Evolutionary conservation across 202 grass and related monocot genomes (phyloP).

Genomic region (Cymbopogon flexuosus): DNA sequence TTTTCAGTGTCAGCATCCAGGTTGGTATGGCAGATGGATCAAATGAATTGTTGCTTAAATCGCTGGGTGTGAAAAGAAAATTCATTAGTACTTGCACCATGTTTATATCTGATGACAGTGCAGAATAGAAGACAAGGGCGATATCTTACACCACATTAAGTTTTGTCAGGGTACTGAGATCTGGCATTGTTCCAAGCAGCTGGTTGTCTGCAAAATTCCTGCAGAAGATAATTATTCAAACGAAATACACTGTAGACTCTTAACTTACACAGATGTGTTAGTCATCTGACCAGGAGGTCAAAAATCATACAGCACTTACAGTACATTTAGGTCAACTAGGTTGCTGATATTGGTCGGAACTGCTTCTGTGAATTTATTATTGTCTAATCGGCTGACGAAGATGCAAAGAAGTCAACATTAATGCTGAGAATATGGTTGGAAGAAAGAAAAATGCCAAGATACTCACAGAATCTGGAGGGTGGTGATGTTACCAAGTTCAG

Average conservation of each 20-base stretch:
- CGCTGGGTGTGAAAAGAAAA: conserved; percentile 35
- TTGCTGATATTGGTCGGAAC: conserved; percentile 53
- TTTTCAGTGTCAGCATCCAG: conserved; percentile 50
- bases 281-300: neutral
- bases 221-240: conserved; percentile 20
- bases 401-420: conserved; percentile 25
- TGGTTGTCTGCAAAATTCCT: conserved; percentile 75
- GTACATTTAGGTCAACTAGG: conserved; percentile 35
- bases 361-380: conserved; percentile 42
- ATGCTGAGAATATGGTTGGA: conserved; percentile 11
- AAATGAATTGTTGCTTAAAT: conserved; percentile 85
- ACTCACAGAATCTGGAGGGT: conserved; percentile 64
- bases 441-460: neutral
- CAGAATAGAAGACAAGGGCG: neutral
- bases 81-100: conserved; percentile 1
- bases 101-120: neutral
- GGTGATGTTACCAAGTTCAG: conserved; percentile 39
- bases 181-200: conserved; percentile 44
- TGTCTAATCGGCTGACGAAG: conserved; percentile 57
- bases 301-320: conserved; percentile 46
- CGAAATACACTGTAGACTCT: neutral
- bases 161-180: conserved; percentile 46
- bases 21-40: conserved; percentile 42
- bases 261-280: neutral
- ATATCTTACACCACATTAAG: conserved; percentile 58